phyloP scores from a whole-genome alignment of 371 early-diverging fungal genomes.

The Mucor racemosus region DNA sequence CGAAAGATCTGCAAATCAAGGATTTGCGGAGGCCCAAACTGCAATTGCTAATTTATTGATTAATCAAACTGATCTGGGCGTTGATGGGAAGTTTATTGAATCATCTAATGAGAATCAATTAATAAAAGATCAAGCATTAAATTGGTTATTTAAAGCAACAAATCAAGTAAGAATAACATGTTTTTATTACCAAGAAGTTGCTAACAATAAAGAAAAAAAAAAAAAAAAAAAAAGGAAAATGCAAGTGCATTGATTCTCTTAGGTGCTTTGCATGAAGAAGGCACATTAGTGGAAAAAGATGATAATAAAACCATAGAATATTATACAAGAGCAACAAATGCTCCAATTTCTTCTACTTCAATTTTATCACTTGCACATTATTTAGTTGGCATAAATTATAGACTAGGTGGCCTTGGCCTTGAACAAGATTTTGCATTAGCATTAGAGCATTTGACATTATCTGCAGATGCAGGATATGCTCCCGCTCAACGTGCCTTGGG shows the following conservation, averaged over 20 bases:
- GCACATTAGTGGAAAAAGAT: constrained; percentile 25
- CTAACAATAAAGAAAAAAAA: constrained; percentile 7
- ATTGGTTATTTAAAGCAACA: constrained; percentile 33
- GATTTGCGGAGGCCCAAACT: constrained; percentile 37
- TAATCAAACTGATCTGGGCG: background rate
- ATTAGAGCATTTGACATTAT: constrained; percentile 24
- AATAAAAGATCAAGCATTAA: constrained; percentile 21
- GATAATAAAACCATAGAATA: constrained; percentile 17
- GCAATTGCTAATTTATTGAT: constrained; percentile 29
- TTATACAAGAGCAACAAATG: constrained; percentile 29
- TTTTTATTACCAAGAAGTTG: background rate
- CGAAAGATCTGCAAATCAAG: constrained; percentile 32
- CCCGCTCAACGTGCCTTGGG: constrained; percentile 41
- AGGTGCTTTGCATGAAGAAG: constrained; percentile 38
- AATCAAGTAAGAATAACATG: constrained; percentile 21
- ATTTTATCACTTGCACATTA: constrained; percentile 32
- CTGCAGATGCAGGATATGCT: constrained; percentile 32
- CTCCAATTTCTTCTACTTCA: background rate
- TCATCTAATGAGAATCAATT: constrained; percentile 8
- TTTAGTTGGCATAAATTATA: constrained; percentile 38
- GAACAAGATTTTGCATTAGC: constrained; percentile 27
- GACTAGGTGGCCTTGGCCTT: constrained; percentile 29
- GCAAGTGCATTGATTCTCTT: constrained; percentile 33
- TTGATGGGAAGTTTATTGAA: background rate
- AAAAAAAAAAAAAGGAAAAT: constrained; percentile 27